Conservation (phyloP, 805 yeast species). For the Metschnikowia amazonensis region DNA sequence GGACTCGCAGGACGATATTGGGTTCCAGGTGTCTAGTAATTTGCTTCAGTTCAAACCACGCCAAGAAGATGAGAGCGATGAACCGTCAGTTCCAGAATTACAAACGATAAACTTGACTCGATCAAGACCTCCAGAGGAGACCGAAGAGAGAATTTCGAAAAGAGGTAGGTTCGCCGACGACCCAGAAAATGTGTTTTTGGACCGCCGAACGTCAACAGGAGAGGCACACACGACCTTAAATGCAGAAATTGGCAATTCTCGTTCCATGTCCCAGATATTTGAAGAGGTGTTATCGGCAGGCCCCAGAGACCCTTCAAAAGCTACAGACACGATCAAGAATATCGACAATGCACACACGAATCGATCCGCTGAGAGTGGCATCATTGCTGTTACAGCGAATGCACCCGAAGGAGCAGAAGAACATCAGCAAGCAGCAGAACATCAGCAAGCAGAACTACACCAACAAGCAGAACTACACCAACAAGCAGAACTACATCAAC, state of each 20-base stretch:
- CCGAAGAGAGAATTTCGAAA: not conserved
- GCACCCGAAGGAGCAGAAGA: not conserved
- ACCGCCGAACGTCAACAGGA: conserved; percentile 9
- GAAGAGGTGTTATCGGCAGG: conserved; percentile 25
- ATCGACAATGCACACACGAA: not conserved
- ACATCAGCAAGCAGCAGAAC: no score
- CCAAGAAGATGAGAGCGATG: conserved; percentile 16
- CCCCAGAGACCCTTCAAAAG: conserved; percentile 7
- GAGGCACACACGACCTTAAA: not conserved
- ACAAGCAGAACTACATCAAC: no score
- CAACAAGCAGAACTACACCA: no score
- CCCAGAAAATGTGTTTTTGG: conserved; percentile 35
- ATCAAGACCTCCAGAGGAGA: not conserved
- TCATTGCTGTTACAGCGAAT: no score
- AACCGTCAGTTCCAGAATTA: conserved; percentile 12
- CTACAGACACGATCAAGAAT: not conserved
- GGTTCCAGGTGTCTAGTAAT: conserved; percentile 7
- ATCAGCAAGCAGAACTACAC: no score
- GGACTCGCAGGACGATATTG: conserved; percentile 8
- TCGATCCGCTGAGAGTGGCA: not conserved
- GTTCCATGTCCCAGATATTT: conserved; percentile 31
- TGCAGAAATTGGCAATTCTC: conserved; percentile 19
- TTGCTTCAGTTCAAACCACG: not conserved
- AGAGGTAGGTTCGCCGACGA: conserved; percentile 11
- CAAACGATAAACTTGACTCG: conserved; percentile 8